Evolutionary conservation across 345 rosid genomes (phyloP).

Genomic region (Crucihimalaya himalaica): DNA sequence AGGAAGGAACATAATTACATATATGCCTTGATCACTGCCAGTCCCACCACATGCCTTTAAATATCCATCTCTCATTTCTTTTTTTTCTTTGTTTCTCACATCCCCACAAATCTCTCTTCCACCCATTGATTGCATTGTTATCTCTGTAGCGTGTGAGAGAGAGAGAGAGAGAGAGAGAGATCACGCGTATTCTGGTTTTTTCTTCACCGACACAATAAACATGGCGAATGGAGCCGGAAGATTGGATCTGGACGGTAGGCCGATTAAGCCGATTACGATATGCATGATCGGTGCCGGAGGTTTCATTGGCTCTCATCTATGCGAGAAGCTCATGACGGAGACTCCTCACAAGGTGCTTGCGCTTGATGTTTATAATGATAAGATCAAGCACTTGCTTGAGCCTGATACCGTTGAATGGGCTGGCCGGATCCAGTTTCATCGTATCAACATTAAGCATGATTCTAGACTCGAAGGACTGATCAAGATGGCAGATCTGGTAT

Average conservation of each 20-base stretch:
- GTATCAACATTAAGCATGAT: slow-evolving; percentile 91
- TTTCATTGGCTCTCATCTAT: slow-evolving; percentile 96
- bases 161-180: slow-evolving; percentile 24
- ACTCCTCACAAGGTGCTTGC: slow-evolving; percentile 88
- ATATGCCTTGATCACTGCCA: not conserved
- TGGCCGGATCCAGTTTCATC: slow-evolving; percentile 95
- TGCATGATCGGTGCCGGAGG: slow-evolving; percentile 99
- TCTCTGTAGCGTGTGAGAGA: slow-evolving; percentile 16
- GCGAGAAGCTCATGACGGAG: slow-evolving; percentile 82
- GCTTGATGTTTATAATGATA: slow-evolving; percentile 91
- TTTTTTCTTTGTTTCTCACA: not conserved
- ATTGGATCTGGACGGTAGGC: slow-evolving; percentile 87
- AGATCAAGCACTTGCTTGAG: slow-evolving; percentile 95
- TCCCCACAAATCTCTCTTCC: slow-evolving; percentile 11
- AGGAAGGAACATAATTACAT: no score
- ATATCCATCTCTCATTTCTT: slow-evolving; percentile 21
- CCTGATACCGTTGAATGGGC: slow-evolving; percentile 56
- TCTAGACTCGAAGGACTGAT: slow-evolving; percentile 94
- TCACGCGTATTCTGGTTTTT: slow-evolving; percentile 26
- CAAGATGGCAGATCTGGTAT: slow-evolving; percentile 97
- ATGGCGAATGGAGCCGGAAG: slow-evolving; percentile 50
- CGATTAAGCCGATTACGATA: slow-evolving; percentile 79
- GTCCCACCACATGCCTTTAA: slow-evolving; percentile 24
- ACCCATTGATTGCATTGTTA: slow-evolving; percentile 23
- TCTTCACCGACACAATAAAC: slow-evolving; percentile 20